Evolutionary conservation across 2,329 filamentous ascomycete genomes (phyloP).

Genomic region (Paramyrothecium sp.): DNA sequence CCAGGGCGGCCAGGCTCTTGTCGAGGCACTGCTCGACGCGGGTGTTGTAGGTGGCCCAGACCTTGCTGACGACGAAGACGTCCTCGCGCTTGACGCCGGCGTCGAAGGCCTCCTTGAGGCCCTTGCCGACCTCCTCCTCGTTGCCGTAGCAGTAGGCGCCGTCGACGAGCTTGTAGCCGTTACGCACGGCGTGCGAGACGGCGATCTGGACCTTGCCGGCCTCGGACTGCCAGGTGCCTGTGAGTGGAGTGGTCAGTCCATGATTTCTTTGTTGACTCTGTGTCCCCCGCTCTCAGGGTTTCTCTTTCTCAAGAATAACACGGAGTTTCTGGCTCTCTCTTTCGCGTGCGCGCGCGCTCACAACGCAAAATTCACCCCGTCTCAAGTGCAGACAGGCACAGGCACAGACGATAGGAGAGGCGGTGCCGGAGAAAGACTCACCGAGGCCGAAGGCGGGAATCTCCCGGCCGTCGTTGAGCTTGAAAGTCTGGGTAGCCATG

Average conservation of each 20-base stretch:
- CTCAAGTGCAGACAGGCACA: no score
- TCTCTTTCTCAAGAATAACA: no score
- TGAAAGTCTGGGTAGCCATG: constrained; percentile 58
- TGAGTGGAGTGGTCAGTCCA: background rate
- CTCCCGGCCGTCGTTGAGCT: constrained; percentile 61
- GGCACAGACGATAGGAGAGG: no score
- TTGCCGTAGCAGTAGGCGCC: constrained; percentile 77
- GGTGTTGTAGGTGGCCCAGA: constrained; percentile 79
- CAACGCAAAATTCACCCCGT: no score
- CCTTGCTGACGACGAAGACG: constrained; percentile 81
- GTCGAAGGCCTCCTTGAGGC: constrained; percentile 69
- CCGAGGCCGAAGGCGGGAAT: constrained; percentile 65
- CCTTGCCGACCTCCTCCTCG: constrained; percentile 79
- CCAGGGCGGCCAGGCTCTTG: constrained; percentile 70
- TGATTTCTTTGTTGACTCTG: no score
- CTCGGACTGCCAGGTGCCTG: constrained; percentile 65
- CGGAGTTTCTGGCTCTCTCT: background rate
- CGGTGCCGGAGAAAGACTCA: constrained; percentile 36
- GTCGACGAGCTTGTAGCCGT: constrained; percentile 63
- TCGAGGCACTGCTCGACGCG: constrained; percentile 68
- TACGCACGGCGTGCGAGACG: constrained; percentile 56
- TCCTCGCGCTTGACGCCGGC: constrained; percentile 73
- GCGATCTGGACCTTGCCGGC: constrained; percentile 58
- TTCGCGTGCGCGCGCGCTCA: no score
- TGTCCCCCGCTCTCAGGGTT: no score